phyloP scores from a whole-genome alignment of 1,139 yeast genomes.

The Candida pseudoviswanathii region DNA sequence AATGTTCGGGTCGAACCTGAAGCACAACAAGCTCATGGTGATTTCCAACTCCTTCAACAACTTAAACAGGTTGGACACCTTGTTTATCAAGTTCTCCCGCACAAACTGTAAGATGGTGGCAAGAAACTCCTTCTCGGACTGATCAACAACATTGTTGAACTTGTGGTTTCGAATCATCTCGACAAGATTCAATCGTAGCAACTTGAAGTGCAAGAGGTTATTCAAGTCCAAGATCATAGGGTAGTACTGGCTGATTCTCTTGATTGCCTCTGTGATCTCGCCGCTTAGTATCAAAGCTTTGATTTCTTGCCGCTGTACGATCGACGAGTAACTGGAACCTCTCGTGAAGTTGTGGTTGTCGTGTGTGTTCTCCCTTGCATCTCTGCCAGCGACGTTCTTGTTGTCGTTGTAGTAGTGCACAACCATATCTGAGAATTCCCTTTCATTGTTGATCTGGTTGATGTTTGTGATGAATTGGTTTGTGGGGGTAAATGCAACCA shows the following conservation, averaged over 20 bases:
- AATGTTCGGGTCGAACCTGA: conserved; percentile 42
- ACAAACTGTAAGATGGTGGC: conserved; percentile 61
- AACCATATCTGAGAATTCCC: conserved; percentile 20
- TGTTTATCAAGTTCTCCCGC: conserved; percentile 57
- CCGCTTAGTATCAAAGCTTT: conserved; percentile 53
- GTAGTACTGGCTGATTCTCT: conserved; percentile 46
- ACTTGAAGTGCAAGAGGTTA: conserved; percentile 61
- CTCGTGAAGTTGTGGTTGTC: conserved; percentile 15
- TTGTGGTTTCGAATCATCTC: conserved; percentile 65
- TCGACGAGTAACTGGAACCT: conserved; percentile 48
- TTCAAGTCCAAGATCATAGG: conserved; percentile 59
- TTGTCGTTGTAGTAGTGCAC: conserved; percentile 18
- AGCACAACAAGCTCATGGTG: conserved; percentile 70
- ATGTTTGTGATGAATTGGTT: conserved; percentile 15
- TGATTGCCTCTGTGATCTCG: conserved; percentile 48
- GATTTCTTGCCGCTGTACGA: conserved; percentile 49
- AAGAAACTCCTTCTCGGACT: conserved; percentile 51
- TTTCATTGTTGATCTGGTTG: conserved; percentile 16
- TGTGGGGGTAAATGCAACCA: conserved; percentile 9
- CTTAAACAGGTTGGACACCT: conserved; percentile 53
- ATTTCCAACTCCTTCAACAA: conserved; percentile 65
- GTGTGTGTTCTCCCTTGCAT: neutral
- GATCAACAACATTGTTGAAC: conserved; percentile 23
- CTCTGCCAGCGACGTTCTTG: neutral
- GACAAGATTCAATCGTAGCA: conserved; percentile 59